phyloP scores from a whole-genome alignment of 2,329 filamentous ascomycete species.

The Fusarium aywerte region DNA sequence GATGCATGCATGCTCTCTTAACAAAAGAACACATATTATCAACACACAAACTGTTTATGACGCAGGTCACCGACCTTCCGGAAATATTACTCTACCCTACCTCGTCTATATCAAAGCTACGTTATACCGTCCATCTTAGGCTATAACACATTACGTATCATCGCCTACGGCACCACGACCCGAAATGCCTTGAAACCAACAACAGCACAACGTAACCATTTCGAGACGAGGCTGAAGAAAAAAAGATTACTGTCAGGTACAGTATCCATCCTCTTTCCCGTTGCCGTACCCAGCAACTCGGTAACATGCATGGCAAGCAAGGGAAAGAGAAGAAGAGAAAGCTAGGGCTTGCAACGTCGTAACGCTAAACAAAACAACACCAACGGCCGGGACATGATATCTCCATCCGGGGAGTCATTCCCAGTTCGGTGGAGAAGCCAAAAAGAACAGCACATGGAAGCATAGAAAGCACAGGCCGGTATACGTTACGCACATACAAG shows the following conservation, averaged over 20 bases:
- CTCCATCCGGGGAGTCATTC: slow-evolving; percentile 19
- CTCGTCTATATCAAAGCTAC: background rate
- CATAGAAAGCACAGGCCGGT: background rate
- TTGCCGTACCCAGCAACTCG: slow-evolving; percentile 31
- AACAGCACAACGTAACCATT: background rate
- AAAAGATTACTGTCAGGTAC: background rate
- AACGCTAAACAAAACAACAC: slow-evolving; percentile 17
- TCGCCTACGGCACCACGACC: slow-evolving; percentile 1
- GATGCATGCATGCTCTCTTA: slow-evolving; percentile 4
- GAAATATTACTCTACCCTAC: background rate
- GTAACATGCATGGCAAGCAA: slow-evolving; percentile 8
- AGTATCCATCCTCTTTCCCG: background rate
- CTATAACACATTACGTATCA: slow-evolving; percentile 14
- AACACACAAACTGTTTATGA: background rate
- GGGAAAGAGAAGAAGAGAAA: background rate
- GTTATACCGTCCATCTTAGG: slow-evolving; percentile 1
- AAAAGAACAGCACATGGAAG: slow-evolving; percentile 11
- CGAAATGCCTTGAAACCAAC: slow-evolving; percentile 8
- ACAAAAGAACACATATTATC: background rate
- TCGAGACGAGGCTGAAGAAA: slow-evolving; percentile 26
- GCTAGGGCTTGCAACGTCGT: slow-evolving; percentile 25
- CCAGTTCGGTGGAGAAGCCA: slow-evolving; percentile 4
- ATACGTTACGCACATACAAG: background rate
- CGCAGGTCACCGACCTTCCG: background rate
- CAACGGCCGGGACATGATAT: slow-evolving; percentile 4